Evolutionary conservation across 768 basidiomycete genomes (phyloP), one percentile per base, ranked within the genome.

Genomic region (Collybia nuda): DNA sequence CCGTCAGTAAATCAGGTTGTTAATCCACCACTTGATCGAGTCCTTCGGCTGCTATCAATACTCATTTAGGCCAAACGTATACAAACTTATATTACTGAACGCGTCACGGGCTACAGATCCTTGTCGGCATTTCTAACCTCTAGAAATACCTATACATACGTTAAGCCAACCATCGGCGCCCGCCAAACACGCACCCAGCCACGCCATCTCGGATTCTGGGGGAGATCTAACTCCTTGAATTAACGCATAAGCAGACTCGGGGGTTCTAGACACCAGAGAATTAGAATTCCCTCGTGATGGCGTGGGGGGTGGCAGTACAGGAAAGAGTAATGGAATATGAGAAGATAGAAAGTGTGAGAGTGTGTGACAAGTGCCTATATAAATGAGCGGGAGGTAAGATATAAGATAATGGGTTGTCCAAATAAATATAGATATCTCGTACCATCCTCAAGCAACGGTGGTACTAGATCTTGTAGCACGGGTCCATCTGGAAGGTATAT

Each of bases 161-260:
- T 90, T 89, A 23, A 96, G 77, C 94, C 94, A 98, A 5, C 97
- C 97, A 62, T 98, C 97, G 11, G 93, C 92, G 6, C 93, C 94
- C 11, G 87, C 83, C 68, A 98, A 73, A 59, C 93, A 93, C 17
- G 90, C 86, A 8, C 92, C 89, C n/a, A 98, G 67, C 95, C 96
- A 97, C 4, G 88, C 93, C 68, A 98, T 77, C 62, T 98, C 96
- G 5, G 93, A 79, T 24, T 97, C 93, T 6, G 82, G 75, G 1
- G 96, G 97, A 1, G 87, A 69, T 2, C 79, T 67, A 17, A 98
- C 84, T 11, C 97, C 96, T 63, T 98, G 96, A 11, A 95, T 74
- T 41, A 97, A 67, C 0, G 88, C 81, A 58, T 83, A 88, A 11
- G 91, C 94, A 29, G 88, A 76, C 45, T 85, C 78, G 8, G 71